Evolutionary conservation across 768 basidiomycete genomes (phyloP), one percentile per base, ranked within the genome.

Genomic region (Boletus pseudo-olivaceus): DNA sequence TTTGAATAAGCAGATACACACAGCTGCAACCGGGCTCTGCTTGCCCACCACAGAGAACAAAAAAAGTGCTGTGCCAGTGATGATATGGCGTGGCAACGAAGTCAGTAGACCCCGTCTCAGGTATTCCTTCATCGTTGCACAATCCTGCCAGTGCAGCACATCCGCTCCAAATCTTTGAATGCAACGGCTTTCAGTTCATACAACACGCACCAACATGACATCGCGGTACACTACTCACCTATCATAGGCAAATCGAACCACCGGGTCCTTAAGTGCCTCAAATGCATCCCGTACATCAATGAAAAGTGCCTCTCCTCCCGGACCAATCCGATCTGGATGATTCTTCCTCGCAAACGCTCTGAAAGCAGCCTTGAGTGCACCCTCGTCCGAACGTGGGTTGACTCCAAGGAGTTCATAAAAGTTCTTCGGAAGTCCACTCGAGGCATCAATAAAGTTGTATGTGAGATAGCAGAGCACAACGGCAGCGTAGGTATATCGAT

Each of bases 231-330:
- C 0, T 19, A 66, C 80, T 49, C 60, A 89, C 87, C 90, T 78
- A 63, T 94, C 92, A 67, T 94, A 94, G 0, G 90, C 92, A 73
- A 92, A 93, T 46, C 91, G 72, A 42, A 83, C 83, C 9, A 80
- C 76, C 4, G 92, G 91, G 59, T 90, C 78, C 66, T 85, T 90
- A 27, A 94, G 68, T 2, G 87, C 84, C 58, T 94, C 90, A 58
- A 83, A 93, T 33, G 83, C 88, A 63, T 85, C 82, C 54, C 89
- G 73, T 5, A 88, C 83, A 43, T 73, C 67, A 45, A 92, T 87
- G 64, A 94, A 94, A 27, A 82, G 50, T 12, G 76, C 76, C 58
- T 84, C 85, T 8, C 85, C 85, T 19, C 60, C 69, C 0, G 71
- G 71, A 0, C 86, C 86, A 30, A 78, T 74, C 53, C 85, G 78